Percentiles rank a stretch among this genome's conserved stretches.
phyloP scores from a whole-genome alignment of 257 asterid species.

The Nicotiana otophora region DNA sequence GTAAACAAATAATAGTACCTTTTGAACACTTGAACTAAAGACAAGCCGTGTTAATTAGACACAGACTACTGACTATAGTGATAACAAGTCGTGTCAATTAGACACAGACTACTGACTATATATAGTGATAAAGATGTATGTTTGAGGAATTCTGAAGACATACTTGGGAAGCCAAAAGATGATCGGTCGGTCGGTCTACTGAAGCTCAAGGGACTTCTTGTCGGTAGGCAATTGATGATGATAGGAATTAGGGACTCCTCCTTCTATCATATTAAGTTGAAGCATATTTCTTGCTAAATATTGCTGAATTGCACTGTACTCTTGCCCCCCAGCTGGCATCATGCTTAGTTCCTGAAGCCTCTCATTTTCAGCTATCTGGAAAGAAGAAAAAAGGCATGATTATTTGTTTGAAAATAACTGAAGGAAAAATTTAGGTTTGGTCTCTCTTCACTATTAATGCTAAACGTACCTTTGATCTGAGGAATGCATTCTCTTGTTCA shows the following conservation, averaged over 20 bases:
- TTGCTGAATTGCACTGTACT: conserved; percentile 54
- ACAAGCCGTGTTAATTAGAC: too few species aligned
- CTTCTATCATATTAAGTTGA: conserved; percentile 77
- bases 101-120: too few species aligned
- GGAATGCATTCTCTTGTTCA: conserved; percentile 82
- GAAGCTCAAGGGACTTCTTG: conserved; percentile 59
- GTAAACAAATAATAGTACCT: too few species aligned
- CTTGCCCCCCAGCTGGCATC: conserved; percentile 69
- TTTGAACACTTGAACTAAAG: too few species aligned
- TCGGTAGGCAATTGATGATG: conserved; percentile 39
- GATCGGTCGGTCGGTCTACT: not conserved
- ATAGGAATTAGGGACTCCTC: conserved; percentile 24
- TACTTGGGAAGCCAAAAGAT: not conserved
- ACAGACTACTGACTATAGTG: not conserved
- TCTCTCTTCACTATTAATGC: too few species aligned
- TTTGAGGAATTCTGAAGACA: not conserved
- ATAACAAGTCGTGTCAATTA: too few species aligned
- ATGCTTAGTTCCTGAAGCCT: conserved; percentile 78
- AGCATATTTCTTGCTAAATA: conserved; percentile 57
- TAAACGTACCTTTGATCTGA: conserved; percentile 61
- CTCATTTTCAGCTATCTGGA: conserved; percentile 74
- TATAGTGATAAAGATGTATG: not conserved
- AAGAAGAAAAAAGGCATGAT: too few species aligned
- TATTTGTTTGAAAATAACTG: too few species aligned
- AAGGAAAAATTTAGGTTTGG: too few species aligned